Percentiles rank a stretch among this genome's conserved stretches.
phyloP scores from a whole-genome alignment of 2,329 filamentous ascomycete genomes.

The Apiospora aurea region DNA sequence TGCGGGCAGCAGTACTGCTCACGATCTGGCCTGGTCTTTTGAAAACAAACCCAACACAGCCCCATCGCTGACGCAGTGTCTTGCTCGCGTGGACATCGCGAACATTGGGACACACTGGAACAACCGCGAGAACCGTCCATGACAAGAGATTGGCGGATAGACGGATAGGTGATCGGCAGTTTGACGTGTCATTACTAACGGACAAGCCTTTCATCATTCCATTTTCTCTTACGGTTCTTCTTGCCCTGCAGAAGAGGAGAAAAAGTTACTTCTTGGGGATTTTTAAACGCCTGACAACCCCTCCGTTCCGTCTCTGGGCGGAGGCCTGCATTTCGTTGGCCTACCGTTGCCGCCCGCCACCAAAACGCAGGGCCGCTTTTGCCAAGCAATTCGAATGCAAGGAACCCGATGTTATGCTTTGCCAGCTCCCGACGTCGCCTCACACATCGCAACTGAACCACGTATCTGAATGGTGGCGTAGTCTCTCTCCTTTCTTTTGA shows the following conservation, averaged over 20 bases:
- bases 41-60: neutral
- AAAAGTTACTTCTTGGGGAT: neutral
- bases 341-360: neutral
- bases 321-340: conserved; percentile 18
- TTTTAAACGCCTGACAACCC: neutral
- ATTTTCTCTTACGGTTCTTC: too few species aligned
- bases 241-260: neutral
- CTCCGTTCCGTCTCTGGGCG: conserved; percentile 9
- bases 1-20: neutral
- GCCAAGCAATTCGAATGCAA: conserved; percentile 14
- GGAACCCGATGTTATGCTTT: conserved; percentile 13
- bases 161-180: conserved; percentile 4
- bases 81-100: conserved; percentile 13
- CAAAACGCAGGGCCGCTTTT: conserved; percentile 15
- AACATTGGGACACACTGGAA: neutral
- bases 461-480: conserved; percentile 16
- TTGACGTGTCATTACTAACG: conserved; percentile 14
- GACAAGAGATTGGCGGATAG: neutral
- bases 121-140: neutral
- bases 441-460: conserved; percentile 1
- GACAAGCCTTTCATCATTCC: neutral
- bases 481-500: neutral
- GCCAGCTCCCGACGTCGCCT: conserved; percentile 11
- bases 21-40: conserved; percentile 3
- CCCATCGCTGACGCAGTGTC: conserved; percentile 15